phyloP scores from a whole-genome alignment of 2,329 filamentous ascomycete species.

The Clonostachys sp. region DNA sequence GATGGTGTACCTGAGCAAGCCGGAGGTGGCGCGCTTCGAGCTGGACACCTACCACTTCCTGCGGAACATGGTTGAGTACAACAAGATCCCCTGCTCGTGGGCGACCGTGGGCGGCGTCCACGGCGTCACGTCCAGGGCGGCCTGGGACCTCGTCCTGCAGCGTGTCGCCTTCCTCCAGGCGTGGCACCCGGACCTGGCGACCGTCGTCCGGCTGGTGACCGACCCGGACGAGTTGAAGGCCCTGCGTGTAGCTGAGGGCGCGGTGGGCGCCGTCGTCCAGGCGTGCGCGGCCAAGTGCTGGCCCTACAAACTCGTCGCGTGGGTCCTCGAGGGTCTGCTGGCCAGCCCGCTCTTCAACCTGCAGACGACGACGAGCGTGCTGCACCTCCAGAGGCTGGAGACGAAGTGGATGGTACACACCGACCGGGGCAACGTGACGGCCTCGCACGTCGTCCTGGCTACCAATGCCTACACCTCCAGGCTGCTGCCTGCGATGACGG shows the following conservation, averaged over 20 bases:
- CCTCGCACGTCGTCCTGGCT: constrained; percentile 66
- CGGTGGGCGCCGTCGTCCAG: constrained; percentile 61
- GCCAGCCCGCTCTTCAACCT: constrained; percentile 52
- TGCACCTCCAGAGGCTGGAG: constrained; percentile 30
- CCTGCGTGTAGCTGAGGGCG: constrained; percentile 37
- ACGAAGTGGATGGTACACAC: constrained; percentile 61
- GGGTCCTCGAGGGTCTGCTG: constrained; percentile 58
- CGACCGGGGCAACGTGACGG: constrained; percentile 56
- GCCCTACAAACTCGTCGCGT: constrained; percentile 81
- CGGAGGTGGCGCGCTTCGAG: constrained; percentile 66
- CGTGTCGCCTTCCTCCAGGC: constrained; percentile 45
- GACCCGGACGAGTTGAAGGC: constrained; percentile 33
- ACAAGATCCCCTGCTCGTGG: constrained; percentile 68
- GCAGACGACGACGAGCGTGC: constrained; percentile 68
- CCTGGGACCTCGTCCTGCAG: constrained; percentile 46
- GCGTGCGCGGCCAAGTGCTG: constrained; percentile 64
- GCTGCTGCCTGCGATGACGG: constrained; percentile 63
- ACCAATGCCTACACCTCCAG: constrained; percentile 83
- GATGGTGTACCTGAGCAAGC: constrained; percentile 54
- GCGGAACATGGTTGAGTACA: constrained; percentile 46
- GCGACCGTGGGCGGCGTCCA: constrained; percentile 58
- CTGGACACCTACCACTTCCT: constrained; percentile 62
- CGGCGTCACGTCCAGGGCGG: constrained; percentile 50
- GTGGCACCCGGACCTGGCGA: constrained; percentile 52
- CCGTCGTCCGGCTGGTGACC: constrained; percentile 34